Evolutionary conservation across 352 stramenopile genomes (phyloP).

Genomic region (Phytophthora sansomeana): DNA sequence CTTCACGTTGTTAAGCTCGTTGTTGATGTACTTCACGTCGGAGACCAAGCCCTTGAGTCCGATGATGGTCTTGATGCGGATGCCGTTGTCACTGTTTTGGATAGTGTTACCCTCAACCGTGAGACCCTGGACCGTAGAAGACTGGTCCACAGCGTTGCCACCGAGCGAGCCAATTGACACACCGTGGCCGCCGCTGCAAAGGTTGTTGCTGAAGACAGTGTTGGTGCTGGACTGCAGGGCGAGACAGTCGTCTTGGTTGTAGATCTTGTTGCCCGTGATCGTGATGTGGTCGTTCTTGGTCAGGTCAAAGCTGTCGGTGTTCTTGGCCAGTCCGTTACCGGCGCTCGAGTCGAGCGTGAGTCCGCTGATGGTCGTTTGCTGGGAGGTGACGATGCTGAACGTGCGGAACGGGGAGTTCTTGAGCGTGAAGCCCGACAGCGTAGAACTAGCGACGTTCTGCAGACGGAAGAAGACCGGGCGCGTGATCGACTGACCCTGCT

Average conservation of each 20-base stretch:
- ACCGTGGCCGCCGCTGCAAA: slow-evolving; percentile 21
- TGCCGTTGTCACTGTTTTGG: slow-evolving; percentile 34
- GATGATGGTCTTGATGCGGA: slow-evolving; percentile 47
- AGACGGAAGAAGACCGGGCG: slow-evolving; percentile 46
- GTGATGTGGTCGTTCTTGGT: slow-evolving; percentile 36
- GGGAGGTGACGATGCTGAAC: slow-evolving; percentile 37
- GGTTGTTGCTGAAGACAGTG: slow-evolving; percentile 18
- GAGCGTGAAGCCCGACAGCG: slow-evolving; percentile 42
- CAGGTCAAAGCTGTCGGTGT: slow-evolving; percentile 39
- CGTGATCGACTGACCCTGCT: slow-evolving; percentile 34
- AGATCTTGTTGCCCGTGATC: slow-evolving; percentile 40
- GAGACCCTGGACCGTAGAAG: slow-evolving; percentile 35
- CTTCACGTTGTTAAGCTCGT: slow-evolving; percentile 27
- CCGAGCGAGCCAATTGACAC: slow-evolving; percentile 45
- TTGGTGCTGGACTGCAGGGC: too few species aligned
- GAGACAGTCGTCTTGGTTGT: slow-evolving; percentile 40
- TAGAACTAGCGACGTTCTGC: slow-evolving; percentile 31
- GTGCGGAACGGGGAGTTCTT: slow-evolving; percentile 41
- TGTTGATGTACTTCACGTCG: slow-evolving; percentile 33
- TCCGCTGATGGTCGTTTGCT: slow-evolving; percentile 26
- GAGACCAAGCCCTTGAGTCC: slow-evolving; percentile 32
- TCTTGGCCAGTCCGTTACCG: slow-evolving; percentile 20
- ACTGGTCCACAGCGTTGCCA: slow-evolving; percentile 13
- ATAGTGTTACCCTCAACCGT: slow-evolving; percentile 42
- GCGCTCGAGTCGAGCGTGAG: slow-evolving; percentile 28